Conservation (phyloP, 2,329 filamentous ascomycete genomes). For the Cryphonectria nitschkei region DNA sequence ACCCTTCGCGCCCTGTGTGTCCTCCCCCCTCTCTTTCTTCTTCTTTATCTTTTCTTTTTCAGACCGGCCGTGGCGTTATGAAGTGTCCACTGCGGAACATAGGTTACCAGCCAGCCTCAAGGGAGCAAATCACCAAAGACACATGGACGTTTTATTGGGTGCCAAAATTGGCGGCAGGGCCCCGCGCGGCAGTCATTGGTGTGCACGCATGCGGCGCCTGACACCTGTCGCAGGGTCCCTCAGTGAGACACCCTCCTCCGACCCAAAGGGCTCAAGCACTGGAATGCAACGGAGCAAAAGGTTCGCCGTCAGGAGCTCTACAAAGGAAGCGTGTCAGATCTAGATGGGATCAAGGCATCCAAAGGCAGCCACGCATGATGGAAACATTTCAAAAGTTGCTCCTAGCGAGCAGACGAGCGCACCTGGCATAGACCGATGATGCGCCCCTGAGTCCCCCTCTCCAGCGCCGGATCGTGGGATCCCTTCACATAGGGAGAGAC, state of each 20-base stretch:
- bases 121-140: not conserved
- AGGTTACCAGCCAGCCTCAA: not conserved
- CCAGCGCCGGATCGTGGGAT: not conserved
- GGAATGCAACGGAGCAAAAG: slow-evolving; percentile 8
- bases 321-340: slow-evolving; percentile 9
- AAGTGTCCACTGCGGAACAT: not conserved
- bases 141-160: not conserved
- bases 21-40: too few relatives aligned
- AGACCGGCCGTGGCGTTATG: not conserved
- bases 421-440: not conserved
- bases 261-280: not conserved
- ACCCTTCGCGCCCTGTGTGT: not conserved
- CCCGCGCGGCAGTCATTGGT: not conserved
- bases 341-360: not conserved
- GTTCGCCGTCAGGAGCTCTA: not conserved
- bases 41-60: too few relatives aligned
- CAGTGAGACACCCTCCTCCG: not conserved
- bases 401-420: slow-evolving; percentile 8
- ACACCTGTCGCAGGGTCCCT: not conserved
- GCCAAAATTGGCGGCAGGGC: not conserved
- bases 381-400: not conserved
- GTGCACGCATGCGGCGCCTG: not conserved
- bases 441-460: not conserved
- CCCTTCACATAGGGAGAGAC: not conserved
- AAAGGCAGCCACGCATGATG: not conserved